phyloP scores from a whole-genome alignment of 2,329 filamentous ascomycete species.

The Diaporthe ampelina region DNA sequence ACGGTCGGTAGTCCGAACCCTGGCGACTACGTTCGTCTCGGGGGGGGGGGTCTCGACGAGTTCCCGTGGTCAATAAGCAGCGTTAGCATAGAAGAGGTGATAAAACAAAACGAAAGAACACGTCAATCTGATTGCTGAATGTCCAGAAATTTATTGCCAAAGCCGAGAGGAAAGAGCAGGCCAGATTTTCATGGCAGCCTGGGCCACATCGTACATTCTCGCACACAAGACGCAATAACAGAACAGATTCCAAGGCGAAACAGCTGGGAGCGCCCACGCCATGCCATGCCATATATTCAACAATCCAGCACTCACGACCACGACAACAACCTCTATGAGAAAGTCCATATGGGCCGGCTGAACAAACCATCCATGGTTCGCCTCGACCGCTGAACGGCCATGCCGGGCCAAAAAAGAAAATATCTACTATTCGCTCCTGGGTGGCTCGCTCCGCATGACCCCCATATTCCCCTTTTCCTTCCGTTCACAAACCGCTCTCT shows the following conservation, averaged over 20 bases:
- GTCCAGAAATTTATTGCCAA: not conserved
- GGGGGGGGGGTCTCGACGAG: too few relatives aligned
- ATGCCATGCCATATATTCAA: conserved; percentile 5
- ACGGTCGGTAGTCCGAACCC: not conserved
- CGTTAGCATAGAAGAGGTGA: not conserved
- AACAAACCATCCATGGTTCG: not conserved
- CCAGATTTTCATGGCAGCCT: not conserved
- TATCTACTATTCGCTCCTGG: not conserved
- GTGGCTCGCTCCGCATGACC: not conserved
- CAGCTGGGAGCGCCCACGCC: not conserved
- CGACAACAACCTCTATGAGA: not conserved
- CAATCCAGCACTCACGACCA: not conserved
- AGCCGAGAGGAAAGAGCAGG: not conserved
- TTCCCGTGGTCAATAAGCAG: too few relatives aligned
- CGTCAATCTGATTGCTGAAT: not conserved
- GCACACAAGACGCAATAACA: not conserved
- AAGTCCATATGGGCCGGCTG: not conserved
- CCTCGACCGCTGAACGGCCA: not conserved
- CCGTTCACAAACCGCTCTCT: too few relatives aligned
- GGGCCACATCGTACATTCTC: not conserved
- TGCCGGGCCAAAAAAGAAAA: not conserved
- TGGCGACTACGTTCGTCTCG: not conserved
- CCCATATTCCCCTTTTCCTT: not conserved
- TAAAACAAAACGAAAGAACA: not conserved
- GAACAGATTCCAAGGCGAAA: not conserved